These are phyloP conservation scores for Pyrenula massariospora DNA, from an alignment of 495 filamentous ascomycete species.

Conservation along the genomic window DNA sequence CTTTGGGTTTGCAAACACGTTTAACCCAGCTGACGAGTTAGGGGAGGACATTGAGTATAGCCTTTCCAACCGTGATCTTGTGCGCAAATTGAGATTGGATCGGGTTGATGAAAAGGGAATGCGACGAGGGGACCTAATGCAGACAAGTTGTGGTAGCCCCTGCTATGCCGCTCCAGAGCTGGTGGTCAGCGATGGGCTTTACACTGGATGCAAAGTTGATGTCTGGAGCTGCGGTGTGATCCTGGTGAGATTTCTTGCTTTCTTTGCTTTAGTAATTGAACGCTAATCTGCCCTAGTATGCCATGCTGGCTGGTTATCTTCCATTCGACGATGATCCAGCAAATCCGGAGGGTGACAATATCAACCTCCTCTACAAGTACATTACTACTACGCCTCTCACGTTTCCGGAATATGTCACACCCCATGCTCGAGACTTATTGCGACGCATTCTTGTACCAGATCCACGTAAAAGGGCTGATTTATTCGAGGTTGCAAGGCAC, in stretches of 20 bases:
- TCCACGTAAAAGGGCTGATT: constrained; percentile 83
- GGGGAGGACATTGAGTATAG: constrained; percentile 84
- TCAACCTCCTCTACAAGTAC: constrained; percentile 98
- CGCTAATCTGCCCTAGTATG: constrained; percentile 54
- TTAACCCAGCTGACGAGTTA: constrained; percentile 79
- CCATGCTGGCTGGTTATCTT: constrained; percentile 97
- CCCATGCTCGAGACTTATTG: constrained; percentile 87
- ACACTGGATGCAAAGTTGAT: constrained; percentile 95
- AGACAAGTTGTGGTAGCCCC: constrained; percentile 45
- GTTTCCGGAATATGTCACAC: constrained; percentile 97
- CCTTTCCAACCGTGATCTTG: constrained; percentile 70
- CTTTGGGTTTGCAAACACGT: constrained; percentile 98
- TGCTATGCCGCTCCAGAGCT: constrained; percentile 97
- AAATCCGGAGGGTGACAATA: constrained; percentile 98
- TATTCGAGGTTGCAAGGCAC: constrained; percentile 95
- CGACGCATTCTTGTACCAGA: constrained; percentile 93
- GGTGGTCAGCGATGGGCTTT: constrained; percentile 93
- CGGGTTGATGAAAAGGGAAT: constrained; percentile 74
- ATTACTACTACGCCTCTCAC: constrained; percentile 95
- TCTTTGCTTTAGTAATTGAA: not conserved
- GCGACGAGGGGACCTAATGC: constrained; percentile 55
- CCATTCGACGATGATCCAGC: constrained; percentile 98
- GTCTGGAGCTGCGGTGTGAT: constrained; percentile 99
- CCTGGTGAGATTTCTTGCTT: constrained; percentile 53
- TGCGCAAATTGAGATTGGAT: constrained; percentile 68